A percentile compares a stretch with the other conserved stretches of the same genome.
phyloP scores from a whole-genome alignment of 352 stramenopile genomes.

The Pythium rhizo-oryzae region DNA sequence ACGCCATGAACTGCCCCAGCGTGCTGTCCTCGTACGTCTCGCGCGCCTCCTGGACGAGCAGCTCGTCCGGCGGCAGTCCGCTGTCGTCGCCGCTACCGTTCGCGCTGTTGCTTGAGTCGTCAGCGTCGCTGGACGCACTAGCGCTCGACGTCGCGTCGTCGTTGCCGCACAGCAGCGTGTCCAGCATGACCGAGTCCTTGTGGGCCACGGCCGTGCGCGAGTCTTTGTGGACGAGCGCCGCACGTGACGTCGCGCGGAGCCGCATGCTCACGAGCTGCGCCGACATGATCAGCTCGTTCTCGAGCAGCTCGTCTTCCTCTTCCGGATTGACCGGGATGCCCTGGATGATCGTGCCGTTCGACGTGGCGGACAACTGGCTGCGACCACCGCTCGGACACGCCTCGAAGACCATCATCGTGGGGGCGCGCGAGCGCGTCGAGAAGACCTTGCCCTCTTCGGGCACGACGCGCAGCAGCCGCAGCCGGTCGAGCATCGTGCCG shows the following conservation, averaged over 20 bases:
- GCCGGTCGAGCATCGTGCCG: background rate
- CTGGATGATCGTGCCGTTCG: background rate
- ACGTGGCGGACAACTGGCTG: background rate
- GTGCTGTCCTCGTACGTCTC: conserved; percentile 38
- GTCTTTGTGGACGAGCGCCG: conserved; percentile 5
- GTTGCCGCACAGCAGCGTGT: conserved; percentile 33
- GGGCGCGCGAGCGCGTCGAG: conserved; percentile 35
- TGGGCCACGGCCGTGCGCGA: conserved; percentile 1
- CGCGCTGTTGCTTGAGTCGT: background rate
- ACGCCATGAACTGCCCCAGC: conserved; percentile 17
- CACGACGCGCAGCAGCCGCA: conserved; percentile 33
- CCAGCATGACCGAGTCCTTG: conserved; percentile 39
- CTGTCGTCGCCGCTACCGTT: conserved; percentile 19
- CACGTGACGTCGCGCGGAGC: conserved; percentile 1
- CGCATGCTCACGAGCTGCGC: conserved; percentile 22
- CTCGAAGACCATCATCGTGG: conserved; percentile 49
- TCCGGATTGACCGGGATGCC: conserved; percentile 8
- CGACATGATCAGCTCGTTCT: conserved; percentile 12
- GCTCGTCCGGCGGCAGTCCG: conserved; percentile 15
- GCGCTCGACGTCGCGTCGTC: conserved; percentile 16
- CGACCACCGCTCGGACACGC: conserved; percentile 16
- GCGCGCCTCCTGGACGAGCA: conserved; percentile 34
- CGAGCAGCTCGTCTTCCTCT: conserved; percentile 12
- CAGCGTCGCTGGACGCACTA: conserved; percentile 1
- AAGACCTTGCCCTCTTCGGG: conserved; percentile 43